Evolutionary conservation across 768 basidiomycete species (phyloP).

Genomic region (Podaxis carcinomalis): DNA sequence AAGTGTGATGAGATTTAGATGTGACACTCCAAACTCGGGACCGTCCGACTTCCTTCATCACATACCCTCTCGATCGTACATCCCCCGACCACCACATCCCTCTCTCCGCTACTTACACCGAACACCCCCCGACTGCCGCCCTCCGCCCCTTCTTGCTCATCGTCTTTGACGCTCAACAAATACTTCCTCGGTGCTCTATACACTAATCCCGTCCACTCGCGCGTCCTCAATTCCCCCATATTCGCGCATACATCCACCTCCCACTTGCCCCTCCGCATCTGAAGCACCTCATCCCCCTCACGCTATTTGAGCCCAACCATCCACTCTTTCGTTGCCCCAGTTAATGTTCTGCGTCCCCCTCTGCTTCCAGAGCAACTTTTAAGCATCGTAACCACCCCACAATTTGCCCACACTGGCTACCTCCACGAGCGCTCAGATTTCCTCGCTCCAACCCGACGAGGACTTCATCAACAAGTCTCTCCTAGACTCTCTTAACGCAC

Average conservation of each 20-base stretch:
- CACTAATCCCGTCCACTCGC: constrained; percentile 12
- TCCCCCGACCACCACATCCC: constrained; percentile 22
- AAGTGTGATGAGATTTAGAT: constrained; percentile 39
- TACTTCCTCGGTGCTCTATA: constrained; percentile 11
- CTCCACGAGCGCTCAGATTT: constrained; percentile 33
- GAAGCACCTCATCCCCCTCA: not conserved
- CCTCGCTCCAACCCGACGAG: constrained; percentile 52
- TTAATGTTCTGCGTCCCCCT: constrained; percentile 28
- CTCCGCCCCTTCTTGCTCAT: constrained; percentile 22
- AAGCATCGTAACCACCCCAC: constrained; percentile 12
- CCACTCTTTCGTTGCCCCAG: constrained; percentile 17
- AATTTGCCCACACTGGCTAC: constrained; percentile 49
- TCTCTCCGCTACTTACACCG: constrained; percentile 16
- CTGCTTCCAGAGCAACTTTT: constrained; percentile 15
- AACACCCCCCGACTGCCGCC: constrained; percentile 25
- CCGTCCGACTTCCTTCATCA: constrained; percentile 45
- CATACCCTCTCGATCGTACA: constrained; percentile 45
- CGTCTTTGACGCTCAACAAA: constrained; percentile 19
- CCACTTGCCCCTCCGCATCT: constrained; percentile 11
- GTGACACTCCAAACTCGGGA: constrained; percentile 42
- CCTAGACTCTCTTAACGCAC: constrained; percentile 77
- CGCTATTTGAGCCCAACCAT: constrained; percentile 6
- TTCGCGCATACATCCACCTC: constrained; percentile 16
- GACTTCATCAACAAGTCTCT: constrained; percentile 85
- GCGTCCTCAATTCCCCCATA: constrained; percentile 15